Evolutionary conservation across 192 early-diverging fungal genomes (phyloP).

Genomic region (Entomortierella beljakovae): DNA sequence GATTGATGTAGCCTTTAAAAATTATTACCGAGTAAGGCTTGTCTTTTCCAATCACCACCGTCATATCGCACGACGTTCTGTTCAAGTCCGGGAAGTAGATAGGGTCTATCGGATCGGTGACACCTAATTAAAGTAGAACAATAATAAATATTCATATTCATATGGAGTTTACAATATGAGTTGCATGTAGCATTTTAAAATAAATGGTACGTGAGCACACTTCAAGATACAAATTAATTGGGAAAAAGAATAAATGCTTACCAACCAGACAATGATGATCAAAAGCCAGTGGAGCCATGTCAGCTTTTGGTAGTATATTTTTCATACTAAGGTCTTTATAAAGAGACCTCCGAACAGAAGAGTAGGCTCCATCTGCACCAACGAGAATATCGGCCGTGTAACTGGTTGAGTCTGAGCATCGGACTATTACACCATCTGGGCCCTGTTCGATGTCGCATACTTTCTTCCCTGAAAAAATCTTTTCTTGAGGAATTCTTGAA

Average conservation of each 20-base stretch:
- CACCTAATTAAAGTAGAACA: slow-evolving; percentile 5
- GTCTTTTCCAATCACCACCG: slow-evolving; percentile 49
- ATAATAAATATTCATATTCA: slow-evolving; percentile 1
- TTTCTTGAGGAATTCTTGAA: slow-evolving; percentile 26
- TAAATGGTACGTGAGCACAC: slow-evolving; percentile 1
- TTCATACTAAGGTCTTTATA: slow-evolving; percentile 18
- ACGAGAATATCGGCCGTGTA: slow-evolving; percentile 29
- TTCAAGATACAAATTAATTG: neutral
- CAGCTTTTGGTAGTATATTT: slow-evolving; percentile 30
- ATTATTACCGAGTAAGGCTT: slow-evolving; percentile 45
- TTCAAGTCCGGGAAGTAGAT: slow-evolving; percentile 45
- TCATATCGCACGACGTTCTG: slow-evolving; percentile 35
- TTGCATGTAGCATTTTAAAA: neutral
- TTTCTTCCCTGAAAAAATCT: slow-evolving; percentile 21
- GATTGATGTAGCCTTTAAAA: neutral
- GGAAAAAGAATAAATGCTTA: neutral
- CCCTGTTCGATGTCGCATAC: slow-evolving; percentile 34
- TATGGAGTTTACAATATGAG: neutral
- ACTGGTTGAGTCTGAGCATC: slow-evolving; percentile 19
- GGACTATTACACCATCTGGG: slow-evolving; percentile 10
- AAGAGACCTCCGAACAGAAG: slow-evolving; percentile 26
- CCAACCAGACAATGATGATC: slow-evolving; percentile 48
- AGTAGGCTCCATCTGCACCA: slow-evolving; percentile 46
- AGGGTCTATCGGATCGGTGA: slow-evolving; percentile 45
- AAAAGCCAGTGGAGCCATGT: slow-evolving; percentile 36